These are phyloP conservation scores for Fusarium annulatum DNA, from an alignment of 2,329 filamentous ascomycete species.

Conservation along the genomic window DNA sequence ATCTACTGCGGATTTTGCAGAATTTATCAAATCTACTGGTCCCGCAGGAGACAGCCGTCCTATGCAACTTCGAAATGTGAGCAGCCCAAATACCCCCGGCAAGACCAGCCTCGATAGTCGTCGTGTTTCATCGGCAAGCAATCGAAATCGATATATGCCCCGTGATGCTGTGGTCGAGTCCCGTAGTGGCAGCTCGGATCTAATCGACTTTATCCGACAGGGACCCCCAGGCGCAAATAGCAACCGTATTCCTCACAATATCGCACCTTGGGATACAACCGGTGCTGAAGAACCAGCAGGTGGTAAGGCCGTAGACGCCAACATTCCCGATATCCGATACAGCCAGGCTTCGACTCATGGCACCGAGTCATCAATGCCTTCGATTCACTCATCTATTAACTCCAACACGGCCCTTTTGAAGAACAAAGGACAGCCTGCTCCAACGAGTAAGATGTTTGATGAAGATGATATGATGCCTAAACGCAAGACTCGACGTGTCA, in stretches of 20 bases:
- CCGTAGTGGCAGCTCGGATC: constrained; percentile 78
- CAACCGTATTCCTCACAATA: constrained; percentile 80
- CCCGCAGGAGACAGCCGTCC: constrained; percentile 63
- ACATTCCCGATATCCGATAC: constrained; percentile 65
- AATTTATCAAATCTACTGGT: constrained; percentile 89
- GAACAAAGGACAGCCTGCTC: constrained; percentile 50
- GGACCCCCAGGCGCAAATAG: constrained; percentile 74
- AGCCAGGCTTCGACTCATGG: constrained; percentile 67
- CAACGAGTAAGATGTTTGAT: constrained; percentile 55
- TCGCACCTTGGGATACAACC: constrained; percentile 86
- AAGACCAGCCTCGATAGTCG: constrained; percentile 55
- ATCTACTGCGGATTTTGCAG: constrained; percentile 83
- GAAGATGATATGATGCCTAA: constrained; percentile 70
- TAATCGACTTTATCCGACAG: constrained; percentile 95
- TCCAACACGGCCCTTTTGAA: constrained; percentile 78
- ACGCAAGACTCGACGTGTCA: constrained; percentile 80
- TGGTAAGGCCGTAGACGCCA: constrained; percentile 64
- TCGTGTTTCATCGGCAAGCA: constrained; percentile 53
- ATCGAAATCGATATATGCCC: constrained; percentile 71
- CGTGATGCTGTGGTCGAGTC: constrained; percentile 74
- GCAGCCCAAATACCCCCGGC: constrained; percentile 45
- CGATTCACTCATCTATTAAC: constrained; percentile 73
- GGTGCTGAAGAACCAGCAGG: constrained; percentile 80
- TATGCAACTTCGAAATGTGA: constrained; percentile 51
- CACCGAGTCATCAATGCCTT: constrained; percentile 68